Conservation (phyloP, 305 asterid species). For the Rubia balearica region DNA sequence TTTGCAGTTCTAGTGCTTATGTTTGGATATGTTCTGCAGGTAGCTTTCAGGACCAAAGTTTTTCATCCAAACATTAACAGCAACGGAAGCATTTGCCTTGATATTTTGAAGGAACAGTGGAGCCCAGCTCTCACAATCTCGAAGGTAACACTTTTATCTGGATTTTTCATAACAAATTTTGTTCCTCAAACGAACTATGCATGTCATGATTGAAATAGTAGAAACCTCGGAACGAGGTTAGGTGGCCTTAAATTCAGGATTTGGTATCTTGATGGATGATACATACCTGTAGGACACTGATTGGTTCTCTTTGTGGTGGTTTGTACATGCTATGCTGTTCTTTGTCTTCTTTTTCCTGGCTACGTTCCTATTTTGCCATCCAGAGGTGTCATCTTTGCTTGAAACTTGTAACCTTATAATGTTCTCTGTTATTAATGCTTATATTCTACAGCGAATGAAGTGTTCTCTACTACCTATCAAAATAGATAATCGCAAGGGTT, state of each 20-base stretch:
- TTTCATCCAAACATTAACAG: constrained; percentile 33
- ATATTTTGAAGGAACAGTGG: constrained; percentile 33
- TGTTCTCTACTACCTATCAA: too few relatives aligned
- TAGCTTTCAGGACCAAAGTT: constrained; percentile 31
- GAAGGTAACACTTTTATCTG: constrained; percentile 16
- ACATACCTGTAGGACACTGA: neutral
- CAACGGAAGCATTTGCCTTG: constrained; percentile 33
- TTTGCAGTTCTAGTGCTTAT: neutral
- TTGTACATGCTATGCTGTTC: neutral
- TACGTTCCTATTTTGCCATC: neutral
- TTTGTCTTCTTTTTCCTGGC: neutral
- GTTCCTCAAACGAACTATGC: neutral
- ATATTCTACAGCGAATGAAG: too few relatives aligned
- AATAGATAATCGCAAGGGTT: too few relatives aligned
- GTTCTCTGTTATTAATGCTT: too few relatives aligned
- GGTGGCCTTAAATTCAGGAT: neutral
- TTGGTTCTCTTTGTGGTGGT: neutral
- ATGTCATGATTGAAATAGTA: neutral
- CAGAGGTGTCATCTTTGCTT: too few relatives aligned
- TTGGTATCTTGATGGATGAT: neutral
- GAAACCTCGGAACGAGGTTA: neutral
- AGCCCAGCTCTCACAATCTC: constrained; percentile 36
- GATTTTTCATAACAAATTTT: neutral
- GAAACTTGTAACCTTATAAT: too few relatives aligned
- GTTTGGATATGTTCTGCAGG: constrained; percentile 19